Evolutionary conservation across 2,329 filamentous ascomycete species (phyloP).

Genomic region (Fusarium drepaniforme): DNA sequence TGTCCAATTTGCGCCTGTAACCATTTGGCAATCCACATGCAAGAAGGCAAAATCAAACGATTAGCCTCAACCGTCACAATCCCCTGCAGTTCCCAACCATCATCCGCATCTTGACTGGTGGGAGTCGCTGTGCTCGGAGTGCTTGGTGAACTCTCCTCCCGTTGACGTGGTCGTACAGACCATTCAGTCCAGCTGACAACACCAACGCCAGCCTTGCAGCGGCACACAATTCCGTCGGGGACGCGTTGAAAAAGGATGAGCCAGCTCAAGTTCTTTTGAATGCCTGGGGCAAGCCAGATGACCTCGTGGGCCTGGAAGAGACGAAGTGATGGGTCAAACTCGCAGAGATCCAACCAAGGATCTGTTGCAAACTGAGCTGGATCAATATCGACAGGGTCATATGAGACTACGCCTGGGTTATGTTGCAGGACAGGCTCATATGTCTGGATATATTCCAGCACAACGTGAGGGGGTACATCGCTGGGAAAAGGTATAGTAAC

Average conservation of each 20-base stretch:
- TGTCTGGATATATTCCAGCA: conserved; percentile 54
- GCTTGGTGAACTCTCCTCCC: conserved; percentile 8
- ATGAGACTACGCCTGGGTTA: conserved; percentile 52
- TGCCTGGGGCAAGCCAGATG: conserved; percentile 52
- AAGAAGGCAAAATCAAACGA: conserved; percentile 49
- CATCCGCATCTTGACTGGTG: conserved; percentile 18
- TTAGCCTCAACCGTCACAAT: conserved; percentile 46
- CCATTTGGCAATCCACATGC: conserved; percentile 35
- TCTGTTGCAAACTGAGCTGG: conserved; percentile 49
- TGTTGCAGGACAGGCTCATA: conserved; percentile 56
- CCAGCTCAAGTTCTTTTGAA: conserved; percentile 54
- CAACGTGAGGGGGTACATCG: conserved; percentile 48
- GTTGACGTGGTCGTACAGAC: conserved; percentile 35
- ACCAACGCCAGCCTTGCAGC: conserved; percentile 55
- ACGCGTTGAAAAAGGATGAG: conserved; percentile 58
- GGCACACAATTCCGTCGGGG: conserved; percentile 53
- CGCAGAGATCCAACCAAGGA: conserved; percentile 52
- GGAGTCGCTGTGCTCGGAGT: conserved; percentile 36
- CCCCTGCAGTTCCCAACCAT: conserved; percentile 47
- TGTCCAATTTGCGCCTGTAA: conserved; percentile 21
- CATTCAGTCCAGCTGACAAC: conserved; percentile 57
- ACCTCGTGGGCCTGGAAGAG: conserved; percentile 46
- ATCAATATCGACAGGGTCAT: conserved; percentile 44
- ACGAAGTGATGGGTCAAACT: conserved; percentile 48
- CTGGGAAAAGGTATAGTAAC: conserved; percentile 56